Evolutionary conservation across 345 rosid species (phyloP), one percentile per base, ranked within the genome.

Genomic region (Laguncularia racemosa): DNA sequence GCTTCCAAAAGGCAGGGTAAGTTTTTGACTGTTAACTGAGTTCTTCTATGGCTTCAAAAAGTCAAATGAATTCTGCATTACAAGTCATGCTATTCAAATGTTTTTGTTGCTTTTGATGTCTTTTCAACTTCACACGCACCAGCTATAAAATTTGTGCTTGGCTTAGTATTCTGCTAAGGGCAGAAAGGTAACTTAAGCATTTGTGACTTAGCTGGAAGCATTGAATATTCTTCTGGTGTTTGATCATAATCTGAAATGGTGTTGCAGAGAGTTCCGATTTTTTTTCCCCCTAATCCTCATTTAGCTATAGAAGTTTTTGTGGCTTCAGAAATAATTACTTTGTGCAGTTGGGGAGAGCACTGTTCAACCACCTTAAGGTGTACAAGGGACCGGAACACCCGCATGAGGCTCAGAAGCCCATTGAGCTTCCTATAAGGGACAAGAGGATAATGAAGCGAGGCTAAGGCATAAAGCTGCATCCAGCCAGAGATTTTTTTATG

Each of bases 1-100:
- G 99, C 97, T 93, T 68, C 99, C 99, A 20, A 89, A 93, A 73
- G 97, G 97, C 66, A 82, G 97, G 86, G 98, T 86, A 61, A 84
- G 91, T 70, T 58, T 17, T 46, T 20, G 19, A 18, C 57, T 59
- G 57, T 28, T 56, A 20, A 60, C 59, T 54, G 61, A 51, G 47
- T 44, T 68, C 40, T 4, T 33, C 6, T 33, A 7, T 33, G 40
- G 9, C 40, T 33, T 33, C 40, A 0, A 33, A n/a, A 33, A 33
- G 6, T 33, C 7, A 10, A 33, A 10, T 6, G 40, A 54, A 16
- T 16, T 51, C 26, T 20, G 54, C 16, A 19, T 47, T 10, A 47
- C 6, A 14, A 51, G 16, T 51, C 28, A 16, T 51, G 20, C 54
- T 51, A 19, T 18, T 4, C 12, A 12, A 51, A 51, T 19, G 15